A percentile compares a stretch with the other conserved stretches of the same genome.
These are phyloP conservation scores for Malassezia globosa DNA, from an alignment of 1,284 basidiomycete genomes.

Conservation along the genomic window DNA sequence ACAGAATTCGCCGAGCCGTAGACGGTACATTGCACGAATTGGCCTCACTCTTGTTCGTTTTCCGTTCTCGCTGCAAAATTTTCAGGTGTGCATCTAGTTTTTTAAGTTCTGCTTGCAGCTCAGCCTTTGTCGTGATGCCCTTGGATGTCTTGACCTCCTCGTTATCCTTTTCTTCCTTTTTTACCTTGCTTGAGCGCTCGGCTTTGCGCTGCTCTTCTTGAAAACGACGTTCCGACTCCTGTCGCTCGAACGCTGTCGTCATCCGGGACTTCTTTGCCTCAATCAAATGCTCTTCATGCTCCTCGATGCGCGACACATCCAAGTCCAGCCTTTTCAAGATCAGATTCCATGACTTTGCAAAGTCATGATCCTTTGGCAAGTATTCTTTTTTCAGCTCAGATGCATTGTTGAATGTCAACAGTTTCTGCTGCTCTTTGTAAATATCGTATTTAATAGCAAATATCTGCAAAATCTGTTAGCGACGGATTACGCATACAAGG, in stretches of 20 bases:
- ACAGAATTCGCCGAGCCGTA: constrained; percentile 59
- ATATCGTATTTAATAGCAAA: constrained; percentile 42
- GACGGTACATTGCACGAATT: constrained; percentile 47
- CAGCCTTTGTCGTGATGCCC: constrained; percentile 30
- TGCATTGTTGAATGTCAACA: constrained; percentile 51
- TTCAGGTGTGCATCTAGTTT: constrained; percentile 67
- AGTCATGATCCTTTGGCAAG: constrained; percentile 55
- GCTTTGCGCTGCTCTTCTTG: constrained; percentile 29
- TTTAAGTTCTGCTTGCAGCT: constrained; percentile 54
- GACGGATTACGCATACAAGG: no score
- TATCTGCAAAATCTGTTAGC: no score
- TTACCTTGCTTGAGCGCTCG: constrained; percentile 21
- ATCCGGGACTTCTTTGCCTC: constrained; percentile 59
- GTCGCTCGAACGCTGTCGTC: constrained; percentile 56
- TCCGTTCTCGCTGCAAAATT: constrained; percentile 67
- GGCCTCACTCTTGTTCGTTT: constrained; percentile 57
- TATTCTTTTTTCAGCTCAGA: constrained; percentile 54
- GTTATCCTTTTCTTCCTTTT: constrained; percentile 27
- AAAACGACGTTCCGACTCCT: constrained; percentile 36
- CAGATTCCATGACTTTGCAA: constrained; percentile 49
- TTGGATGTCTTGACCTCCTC: constrained; percentile 27
- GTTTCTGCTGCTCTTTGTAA: constrained; percentile 43
- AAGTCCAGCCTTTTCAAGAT: constrained; percentile 74
- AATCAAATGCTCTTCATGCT: constrained; percentile 63
- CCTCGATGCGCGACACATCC: constrained; percentile 76